These are phyloP conservation scores for Simmondsia chinensis DNA, from an alignment of 148 eudicot species.

Conservation along the genomic window DNA sequence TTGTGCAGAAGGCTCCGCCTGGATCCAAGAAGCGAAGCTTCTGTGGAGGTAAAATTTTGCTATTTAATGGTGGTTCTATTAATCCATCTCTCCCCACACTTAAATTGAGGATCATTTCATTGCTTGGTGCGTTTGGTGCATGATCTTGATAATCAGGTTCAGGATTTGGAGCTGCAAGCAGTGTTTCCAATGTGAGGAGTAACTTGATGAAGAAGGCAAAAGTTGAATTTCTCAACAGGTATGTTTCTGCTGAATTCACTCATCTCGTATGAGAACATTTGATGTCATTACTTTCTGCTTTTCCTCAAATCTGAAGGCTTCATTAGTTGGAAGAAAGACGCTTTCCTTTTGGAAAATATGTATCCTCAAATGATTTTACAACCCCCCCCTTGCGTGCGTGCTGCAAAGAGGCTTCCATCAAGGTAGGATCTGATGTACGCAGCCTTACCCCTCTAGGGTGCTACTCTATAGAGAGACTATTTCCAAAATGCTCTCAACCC, in stretches of 20 bases:
- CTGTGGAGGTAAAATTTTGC: conserved; percentile 44
- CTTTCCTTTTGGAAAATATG: too few species aligned
- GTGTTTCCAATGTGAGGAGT: conserved; percentile 63
- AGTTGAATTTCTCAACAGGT: conserved; percentile 65
- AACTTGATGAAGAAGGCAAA: conserved; percentile 85
- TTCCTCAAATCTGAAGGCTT: too few species aligned
- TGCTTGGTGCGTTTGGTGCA: neutral
- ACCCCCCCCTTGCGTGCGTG: too few species aligned
- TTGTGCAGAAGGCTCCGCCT: conserved; percentile 76
- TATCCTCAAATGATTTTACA: too few species aligned
- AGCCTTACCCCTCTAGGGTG: too few species aligned
- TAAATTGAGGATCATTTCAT: neutral
- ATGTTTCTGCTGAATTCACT: neutral
- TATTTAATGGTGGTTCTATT: conserved; percentile 1
- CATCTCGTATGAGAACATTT: too few species aligned
- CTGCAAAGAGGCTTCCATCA: too few species aligned
- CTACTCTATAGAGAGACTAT: too few species aligned
- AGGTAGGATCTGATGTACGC: too few species aligned
- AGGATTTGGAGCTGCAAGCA: conserved; percentile 49
- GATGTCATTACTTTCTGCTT: too few species aligned
- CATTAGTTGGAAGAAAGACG: too few species aligned
- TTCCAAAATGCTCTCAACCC: too few species aligned
- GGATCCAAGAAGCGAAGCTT: conserved; percentile 56
- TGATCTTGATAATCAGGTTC: conserved; percentile 5
- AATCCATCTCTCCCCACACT: neutral